Percentiles rank a stretch among this genome's conserved stretches.
phyloP scores from a whole-genome alignment of 2,329 filamentous ascomycete genomes.

The Cladophialophora chaetospira region DNA sequence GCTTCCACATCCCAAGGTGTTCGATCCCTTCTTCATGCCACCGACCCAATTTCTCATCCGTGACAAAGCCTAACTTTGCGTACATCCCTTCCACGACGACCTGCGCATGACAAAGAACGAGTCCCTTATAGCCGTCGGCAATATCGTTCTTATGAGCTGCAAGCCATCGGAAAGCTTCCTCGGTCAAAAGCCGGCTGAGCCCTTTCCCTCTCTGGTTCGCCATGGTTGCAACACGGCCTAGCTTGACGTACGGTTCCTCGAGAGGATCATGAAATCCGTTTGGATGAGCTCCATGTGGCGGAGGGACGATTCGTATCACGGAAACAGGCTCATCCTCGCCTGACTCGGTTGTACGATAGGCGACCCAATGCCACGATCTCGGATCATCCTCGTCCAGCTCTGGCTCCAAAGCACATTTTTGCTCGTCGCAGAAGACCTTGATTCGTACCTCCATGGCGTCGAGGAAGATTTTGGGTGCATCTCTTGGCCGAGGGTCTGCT shows the following conservation, averaged over 20 bases:
- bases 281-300: slow-evolving; percentile 68
- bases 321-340: slow-evolving; percentile 60
- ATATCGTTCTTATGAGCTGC: slow-evolving; percentile 56
- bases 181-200: slow-evolving; percentile 67
- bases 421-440: slow-evolving; percentile 60
- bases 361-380: slow-evolving; percentile 81
- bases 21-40: slow-evolving; percentile 85
- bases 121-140: slow-evolving; percentile 64
- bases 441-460: slow-evolving; percentile 62
- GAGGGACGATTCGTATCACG: slow-evolving; percentile 78
- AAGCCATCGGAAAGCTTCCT: slow-evolving; percentile 69
- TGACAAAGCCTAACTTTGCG: slow-evolving; percentile 69
- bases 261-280: slow-evolving; percentile 34
- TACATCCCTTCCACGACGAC: slow-evolving; percentile 65
- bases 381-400: slow-evolving; percentile 82
- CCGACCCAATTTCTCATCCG: slow-evolving; percentile 70
- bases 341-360: slow-evolving; percentile 59
- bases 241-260: slow-evolving; percentile 74
- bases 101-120: slow-evolving; percentile 81
- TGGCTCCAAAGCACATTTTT: slow-evolving; percentile 60
- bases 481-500: slow-evolving; percentile 24
- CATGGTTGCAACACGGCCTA: slow-evolving; percentile 75
- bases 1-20: slow-evolving; percentile 81
- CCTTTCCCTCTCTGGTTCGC: slow-evolving; percentile 65
- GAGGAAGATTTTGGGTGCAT: slow-evolving; percentile 56